A percentile compares a stretch with the other conserved stretches of the same genome.
Evolutionary conservation across 192 early-diverging fungal species (phyloP).

Genomic region (Rhizoclosmatium sp.): DNA sequence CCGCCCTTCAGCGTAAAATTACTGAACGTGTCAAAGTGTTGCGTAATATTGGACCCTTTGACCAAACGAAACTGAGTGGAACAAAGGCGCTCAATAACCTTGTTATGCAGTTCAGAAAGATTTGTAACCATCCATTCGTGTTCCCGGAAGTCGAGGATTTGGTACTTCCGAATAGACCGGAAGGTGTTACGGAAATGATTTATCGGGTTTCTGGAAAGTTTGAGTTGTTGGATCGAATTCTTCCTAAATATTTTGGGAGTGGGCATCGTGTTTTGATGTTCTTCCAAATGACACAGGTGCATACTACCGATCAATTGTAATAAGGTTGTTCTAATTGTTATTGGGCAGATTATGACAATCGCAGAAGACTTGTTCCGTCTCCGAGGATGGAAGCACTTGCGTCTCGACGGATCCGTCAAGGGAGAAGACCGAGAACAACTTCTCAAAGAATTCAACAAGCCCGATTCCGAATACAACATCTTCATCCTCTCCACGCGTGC

Average conservation of each 20-base stretch:
- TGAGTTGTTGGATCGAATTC: conserved; percentile 92
- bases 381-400: conserved; percentile 76
- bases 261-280: conserved; percentile 80
- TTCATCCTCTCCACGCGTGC: conserved; percentile 96
- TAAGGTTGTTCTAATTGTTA: conserved; percentile 63
- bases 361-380: conserved; percentile 93
- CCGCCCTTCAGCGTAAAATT: conserved; percentile 75
- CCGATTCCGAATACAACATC: conserved; percentile 80
- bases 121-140: conserved; percentile 99
- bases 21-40: conserved; percentile 82
- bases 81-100: conserved; percentile 91
- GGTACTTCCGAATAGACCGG: conserved; percentile 68
- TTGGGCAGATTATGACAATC: conserved; percentile 86
- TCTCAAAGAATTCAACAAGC: conserved; percentile 84
- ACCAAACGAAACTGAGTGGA: conserved; percentile 57
- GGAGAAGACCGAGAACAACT: conserved; percentile 84
- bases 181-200: conserved; percentile 57
- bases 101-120: conserved; percentile 98
- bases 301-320: neutral
- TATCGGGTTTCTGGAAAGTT: conserved; percentile 94
- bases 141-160: conserved; percentile 90
- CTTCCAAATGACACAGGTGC: conserved; percentile 70
- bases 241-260: conserved; percentile 86
- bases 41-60: conserved; percentile 41
- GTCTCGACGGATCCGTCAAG: conserved; percentile 92